Evolutionary conservation across 2,329 filamentous ascomycete species (phyloP), one percentile per base, ranked within the genome.

Genomic region (Sporothrix globosa): DNA sequence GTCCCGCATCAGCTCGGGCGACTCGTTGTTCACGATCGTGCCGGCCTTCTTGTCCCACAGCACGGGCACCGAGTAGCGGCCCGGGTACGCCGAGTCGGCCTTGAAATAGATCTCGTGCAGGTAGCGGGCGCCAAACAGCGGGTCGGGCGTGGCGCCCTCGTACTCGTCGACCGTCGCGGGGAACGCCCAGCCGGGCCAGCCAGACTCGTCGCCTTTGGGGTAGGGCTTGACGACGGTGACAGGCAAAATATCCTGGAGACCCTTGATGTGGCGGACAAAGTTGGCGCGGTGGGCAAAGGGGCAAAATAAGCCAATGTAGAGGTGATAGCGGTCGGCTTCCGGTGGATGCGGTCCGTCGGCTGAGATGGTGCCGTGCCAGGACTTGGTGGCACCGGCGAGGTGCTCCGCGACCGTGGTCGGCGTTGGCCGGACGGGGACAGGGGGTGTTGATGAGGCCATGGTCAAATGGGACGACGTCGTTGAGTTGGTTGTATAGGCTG

Each of bases 151-250:
- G 6, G 89, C 84, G 19, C 82, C 85, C 21, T 83, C 84, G 75
- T 90, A 90, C 73, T 85, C 81, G 61, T 84, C 79, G 69, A 84
- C 77, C 0, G 81, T 80, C 2, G 78, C 78, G 0, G 87, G 84
- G 74, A 91, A 91, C 41, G 82, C 81, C 87, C 87, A 89, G 17
- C 87, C 88, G 0, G 86, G 86, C 86, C 87, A 90, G 46, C 88
- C 88, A 9, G 85, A 83, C 21, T 85, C 82, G 73, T 89, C 84
- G 67, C 87, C 88, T 76, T 91, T 91, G 0, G 89, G 89, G 72
- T 91, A 91, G 0, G 89, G 85, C 73, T 86, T 86, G 1, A 91
- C 87, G 4, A 90, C 80, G 0, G 85, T 87, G 24, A 88, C 75
- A 6, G 84, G 81, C 56, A 90, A 84, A 48, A 85, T 79, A 13